These are phyloP conservation scores for Ceratocystis lukuohia DNA, from an alignment of 2,329 filamentous ascomycete genomes.

Conservation along the genomic window DNA sequence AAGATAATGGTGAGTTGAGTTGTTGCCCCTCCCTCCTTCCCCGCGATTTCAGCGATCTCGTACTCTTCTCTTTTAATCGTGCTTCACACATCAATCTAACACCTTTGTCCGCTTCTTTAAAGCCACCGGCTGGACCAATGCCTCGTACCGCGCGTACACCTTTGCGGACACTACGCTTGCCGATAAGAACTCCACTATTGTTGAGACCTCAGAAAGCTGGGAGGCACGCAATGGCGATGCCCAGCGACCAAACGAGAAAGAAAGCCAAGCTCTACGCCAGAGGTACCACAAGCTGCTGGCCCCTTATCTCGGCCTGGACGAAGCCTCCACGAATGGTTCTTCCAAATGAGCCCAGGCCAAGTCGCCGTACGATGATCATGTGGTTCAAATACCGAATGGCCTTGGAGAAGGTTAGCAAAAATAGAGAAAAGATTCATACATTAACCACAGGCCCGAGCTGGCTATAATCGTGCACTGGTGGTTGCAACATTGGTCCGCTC, in stretches of 20 bases:
- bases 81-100: not conserved
- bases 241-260: constrained; percentile 31
- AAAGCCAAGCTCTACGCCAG: constrained; percentile 34
- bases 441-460: not conserved
- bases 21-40: not conserved
- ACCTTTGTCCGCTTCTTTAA: not conserved
- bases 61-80: not conserved
- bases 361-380: not conserved
- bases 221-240: constrained; percentile 31
- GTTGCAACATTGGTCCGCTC: not conserved
- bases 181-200: constrained; percentile 35
- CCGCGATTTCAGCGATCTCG: not conserved
- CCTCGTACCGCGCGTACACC: constrained; percentile 55
- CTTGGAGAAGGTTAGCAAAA: not conserved
- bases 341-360: not conserved
- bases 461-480: not conserved
- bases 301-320: constrained; percentile 28
- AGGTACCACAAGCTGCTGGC: constrained; percentile 28
- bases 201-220: constrained; percentile 39
- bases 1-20: constrained; percentile 32
- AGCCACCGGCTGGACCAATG: constrained; percentile 64
- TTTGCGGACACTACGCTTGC: constrained; percentile 42
- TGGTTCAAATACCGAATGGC: not conserved
- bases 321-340: not conserved
- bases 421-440: not conserved